Conservation (phyloP, 78 protist species). For the Paulinella micropora region DNA sequence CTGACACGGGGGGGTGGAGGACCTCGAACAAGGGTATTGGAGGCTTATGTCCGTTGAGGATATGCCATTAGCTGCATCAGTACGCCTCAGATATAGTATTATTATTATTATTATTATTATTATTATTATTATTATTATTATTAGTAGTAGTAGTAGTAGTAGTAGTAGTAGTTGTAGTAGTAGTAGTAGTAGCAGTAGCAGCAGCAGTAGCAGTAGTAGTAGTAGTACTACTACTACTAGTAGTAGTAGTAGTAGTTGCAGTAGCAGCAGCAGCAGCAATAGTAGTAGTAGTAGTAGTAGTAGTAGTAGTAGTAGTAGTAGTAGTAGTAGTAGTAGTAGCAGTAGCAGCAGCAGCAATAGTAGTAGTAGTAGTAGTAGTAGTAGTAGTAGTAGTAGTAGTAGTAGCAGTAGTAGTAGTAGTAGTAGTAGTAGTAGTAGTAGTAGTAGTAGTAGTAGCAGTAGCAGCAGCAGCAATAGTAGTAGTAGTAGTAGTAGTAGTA, state of each 20-base stretch:
- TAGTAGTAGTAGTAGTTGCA: neutral
- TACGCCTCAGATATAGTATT: too few relatives aligned
- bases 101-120: too few relatives aligned
- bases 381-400: neutral
- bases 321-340: neutral
- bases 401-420: neutral
- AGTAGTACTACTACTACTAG: too few relatives aligned
- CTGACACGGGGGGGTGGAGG: too few relatives aligned
- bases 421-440: neutral
- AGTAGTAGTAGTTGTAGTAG: too few relatives aligned
- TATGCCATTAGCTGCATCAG: too few relatives aligned
- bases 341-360: neutral
- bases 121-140: too few relatives aligned
- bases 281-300: neutral
- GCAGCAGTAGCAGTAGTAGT: too few relatives aligned
- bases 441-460: neutral
- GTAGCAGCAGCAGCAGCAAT: too few relatives aligned
- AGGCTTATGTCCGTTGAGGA: too few relatives aligned
- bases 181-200: neutral
- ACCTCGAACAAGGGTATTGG: too few relatives aligned
- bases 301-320: neutral
- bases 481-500: neutral
- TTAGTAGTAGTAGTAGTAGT: too few relatives aligned
- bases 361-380: neutral
- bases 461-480: neutral